Evolutionary conservation across 768 basidiomycete genomes (phyloP).

Genomic region (Suillus decipiens): DNA sequence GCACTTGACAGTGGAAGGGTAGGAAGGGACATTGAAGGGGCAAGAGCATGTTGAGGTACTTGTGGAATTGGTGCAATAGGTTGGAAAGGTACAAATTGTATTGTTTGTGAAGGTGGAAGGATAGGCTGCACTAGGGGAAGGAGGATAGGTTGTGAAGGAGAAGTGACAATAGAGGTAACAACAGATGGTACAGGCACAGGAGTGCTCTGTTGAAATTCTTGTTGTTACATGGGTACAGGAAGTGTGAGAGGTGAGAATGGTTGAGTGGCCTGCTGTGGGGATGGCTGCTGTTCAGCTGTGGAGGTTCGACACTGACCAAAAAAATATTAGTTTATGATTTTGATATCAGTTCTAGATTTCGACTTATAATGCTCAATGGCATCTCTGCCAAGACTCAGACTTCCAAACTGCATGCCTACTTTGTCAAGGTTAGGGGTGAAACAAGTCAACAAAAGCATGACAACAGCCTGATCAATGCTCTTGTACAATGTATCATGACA

Average conservation of each 20-base stretch:
- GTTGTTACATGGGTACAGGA: slow-evolving; percentile 17
- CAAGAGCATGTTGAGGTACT: background rate
- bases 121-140: slow-evolving; percentile 4
- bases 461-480: slow-evolving; percentile 74
- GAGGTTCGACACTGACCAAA: slow-evolving; percentile 29
- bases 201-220: slow-evolving; percentile 15
- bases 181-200: background rate
- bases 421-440: slow-evolving; percentile 68
- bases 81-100: background rate
- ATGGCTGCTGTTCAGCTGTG: slow-evolving; percentile 33
- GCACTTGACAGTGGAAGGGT: background rate
- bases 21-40: slow-evolving; percentile 6
- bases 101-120: slow-evolving; percentile 9
- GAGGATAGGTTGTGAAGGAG: slow-evolving; percentile 5
- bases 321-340: slow-evolving; percentile 12
- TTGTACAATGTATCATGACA: too few relatives aligned
- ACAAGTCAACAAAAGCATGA: slow-evolving; percentile 63
- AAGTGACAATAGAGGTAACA: slow-evolving; percentile 19
- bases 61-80: slow-evolving; percentile 2
- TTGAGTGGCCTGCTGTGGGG: slow-evolving; percentile 43
- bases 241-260: slow-evolving; percentile 14
- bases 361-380: slow-evolving; percentile 58
- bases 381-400: slow-evolving; percentile 75
- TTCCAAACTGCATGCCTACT: slow-evolving; percentile 90
- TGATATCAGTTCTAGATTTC: background rate